A percentile compares a stretch with the other conserved stretches of the same genome.
These are phyloP conservation scores for Fusarium oxysporum DNA, from an alignment of 2,329 filamentous ascomycete genomes.

Conservation along the genomic window DNA sequence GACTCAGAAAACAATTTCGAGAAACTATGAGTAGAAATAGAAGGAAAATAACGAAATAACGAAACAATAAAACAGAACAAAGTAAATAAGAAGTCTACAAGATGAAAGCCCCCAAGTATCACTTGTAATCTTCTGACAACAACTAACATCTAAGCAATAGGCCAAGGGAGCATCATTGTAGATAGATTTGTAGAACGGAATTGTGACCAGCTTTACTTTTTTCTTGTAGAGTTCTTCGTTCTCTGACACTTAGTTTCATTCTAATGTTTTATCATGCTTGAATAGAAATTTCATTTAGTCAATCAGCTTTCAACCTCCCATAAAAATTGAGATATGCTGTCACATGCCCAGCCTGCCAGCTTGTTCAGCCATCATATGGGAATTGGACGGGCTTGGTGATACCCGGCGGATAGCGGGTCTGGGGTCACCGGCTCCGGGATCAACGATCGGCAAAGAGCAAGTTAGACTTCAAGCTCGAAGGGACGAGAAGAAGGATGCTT, in stretches of 20 bases:
- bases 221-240: not conserved
- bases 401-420: conserved; percentile 23
- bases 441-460: conserved; percentile 9
- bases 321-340: not conserved
- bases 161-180: not conserved
- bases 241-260: not conserved
- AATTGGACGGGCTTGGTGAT: conserved; percentile 28
- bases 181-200: not conserved
- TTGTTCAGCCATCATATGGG: conserved; percentile 5
- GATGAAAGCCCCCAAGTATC: not conserved
- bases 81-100: not conserved
- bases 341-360: conserved; percentile 17
- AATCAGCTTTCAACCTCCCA: not conserved
- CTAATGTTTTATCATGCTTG: not conserved
- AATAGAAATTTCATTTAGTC: not conserved
- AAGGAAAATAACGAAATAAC: not conserved
- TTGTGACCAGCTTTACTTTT: not conserved
- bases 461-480: not conserved
- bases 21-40: not conserved
- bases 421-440: conserved; percentile 23
- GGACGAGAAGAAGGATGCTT: not conserved
- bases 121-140: not conserved
- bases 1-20: not conserved
- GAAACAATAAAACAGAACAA: not conserved
- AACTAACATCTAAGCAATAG: not conserved